Evolutionary conservation across 2,329 filamentous ascomycete species (phyloP).

Genomic region (Phaeosphaeria sp.): DNA sequence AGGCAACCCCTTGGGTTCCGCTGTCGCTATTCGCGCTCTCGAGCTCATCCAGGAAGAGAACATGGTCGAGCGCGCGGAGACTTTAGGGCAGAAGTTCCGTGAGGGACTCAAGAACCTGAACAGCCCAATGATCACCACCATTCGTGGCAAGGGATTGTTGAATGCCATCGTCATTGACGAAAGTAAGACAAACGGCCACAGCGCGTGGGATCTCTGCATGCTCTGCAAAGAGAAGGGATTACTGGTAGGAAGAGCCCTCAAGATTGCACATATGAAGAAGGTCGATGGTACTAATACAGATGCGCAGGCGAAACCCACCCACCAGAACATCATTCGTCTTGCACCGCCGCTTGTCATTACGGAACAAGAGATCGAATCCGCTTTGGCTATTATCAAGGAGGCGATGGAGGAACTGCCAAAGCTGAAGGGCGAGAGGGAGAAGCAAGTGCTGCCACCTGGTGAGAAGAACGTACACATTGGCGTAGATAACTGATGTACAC

Average conservation of each 20-base stretch:
- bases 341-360: constrained; percentile 96
- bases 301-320: constrained; percentile 90
- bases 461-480: constrained; percentile 69
- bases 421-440: constrained; percentile 60
- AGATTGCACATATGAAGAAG: constrained; percentile 46
- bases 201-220: constrained; percentile 96
- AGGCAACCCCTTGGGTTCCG: constrained; percentile 93
- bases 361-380: constrained; percentile 80
- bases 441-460: constrained; percentile 61
- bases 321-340: constrained; percentile 97
- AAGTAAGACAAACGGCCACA: constrained; percentile 79
- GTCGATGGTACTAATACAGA: constrained; percentile 32
- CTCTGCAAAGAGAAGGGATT: constrained; percentile 94
- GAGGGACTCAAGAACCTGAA: constrained; percentile 76
- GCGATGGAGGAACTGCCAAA: constrained; percentile 81
- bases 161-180: constrained; percentile 98
- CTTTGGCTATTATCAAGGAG: constrained; percentile 79
- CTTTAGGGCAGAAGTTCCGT: constrained; percentile 82
- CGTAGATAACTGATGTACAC: constrained; percentile 59
- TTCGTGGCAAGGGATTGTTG: constrained; percentile 90
- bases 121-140: constrained; percentile 78
- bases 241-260: constrained; percentile 68
- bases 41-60: constrained; percentile 93
- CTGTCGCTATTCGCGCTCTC: constrained; percentile 91
- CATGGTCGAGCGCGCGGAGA: constrained; percentile 81